A percentile compares a stretch with the other conserved stretches of the same genome.
phyloP scores from a whole-genome alignment of 129 eudicot species.

The sunflower (Helianthus annuus) region DNA sequence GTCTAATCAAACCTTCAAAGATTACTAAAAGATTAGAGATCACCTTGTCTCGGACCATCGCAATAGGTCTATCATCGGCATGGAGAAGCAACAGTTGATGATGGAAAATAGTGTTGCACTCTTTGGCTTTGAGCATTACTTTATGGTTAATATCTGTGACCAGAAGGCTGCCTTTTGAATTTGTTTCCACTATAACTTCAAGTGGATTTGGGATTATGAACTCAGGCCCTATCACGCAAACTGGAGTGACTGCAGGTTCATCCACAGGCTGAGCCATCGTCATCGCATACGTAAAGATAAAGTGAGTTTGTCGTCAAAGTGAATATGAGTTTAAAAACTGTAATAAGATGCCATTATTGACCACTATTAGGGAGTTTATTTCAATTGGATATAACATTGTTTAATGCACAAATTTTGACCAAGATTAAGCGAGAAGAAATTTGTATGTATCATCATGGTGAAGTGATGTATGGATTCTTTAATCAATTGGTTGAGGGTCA shows the following conservation, averaged over 20 bases:
- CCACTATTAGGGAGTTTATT: background rate
- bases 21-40: background rate
- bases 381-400: background rate
- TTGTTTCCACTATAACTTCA: slow-evolving; percentile 18
- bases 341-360: background rate
- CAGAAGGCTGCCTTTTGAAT: slow-evolving; percentile 17
- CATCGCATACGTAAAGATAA: background rate
- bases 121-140: slow-evolving; percentile 25
- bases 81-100: slow-evolving; percentile 28
- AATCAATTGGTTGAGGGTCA: too few relatives aligned
- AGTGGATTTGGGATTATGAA: slow-evolving; percentile 22
- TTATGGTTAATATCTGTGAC: slow-evolving; percentile 28
- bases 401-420: background rate
- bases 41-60: slow-evolving; percentile 33
- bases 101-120: slow-evolving; percentile 11
- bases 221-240: slow-evolving; percentile 24
- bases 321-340: background rate
- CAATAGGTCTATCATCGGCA: slow-evolving; percentile 30
- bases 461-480: too few relatives aligned
- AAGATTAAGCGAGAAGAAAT: too few relatives aligned
- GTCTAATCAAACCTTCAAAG: background rate
- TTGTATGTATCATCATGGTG: too few relatives aligned
- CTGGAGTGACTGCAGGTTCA: background rate
- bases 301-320: background rate
- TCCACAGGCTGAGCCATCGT: background rate